A percentile compares a stretch with the other conserved stretches of the same genome.
phyloP scores from a whole-genome alignment of 2,329 filamentous ascomycete species.

The Ceratocystis cacaofunesta region DNA sequence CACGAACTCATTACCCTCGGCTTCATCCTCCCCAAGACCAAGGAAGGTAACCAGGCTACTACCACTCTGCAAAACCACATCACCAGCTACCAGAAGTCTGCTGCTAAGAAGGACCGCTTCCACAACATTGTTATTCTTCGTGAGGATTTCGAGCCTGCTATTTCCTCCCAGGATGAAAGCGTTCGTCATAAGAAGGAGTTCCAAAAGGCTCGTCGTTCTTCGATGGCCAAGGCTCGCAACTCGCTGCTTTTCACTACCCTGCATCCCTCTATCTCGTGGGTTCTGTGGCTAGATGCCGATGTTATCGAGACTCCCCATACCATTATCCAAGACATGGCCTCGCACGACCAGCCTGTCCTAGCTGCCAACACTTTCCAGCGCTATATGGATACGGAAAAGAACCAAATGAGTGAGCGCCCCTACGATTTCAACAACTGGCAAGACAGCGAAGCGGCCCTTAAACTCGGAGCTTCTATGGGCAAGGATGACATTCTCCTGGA shows the following conservation, averaged over 20 bases:
- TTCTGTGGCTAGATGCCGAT: slow-evolving; percentile 89
- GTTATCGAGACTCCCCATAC: slow-evolving; percentile 74
- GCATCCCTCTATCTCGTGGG: slow-evolving; percentile 83
- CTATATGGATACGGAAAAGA: slow-evolving; percentile 54
- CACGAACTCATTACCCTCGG: slow-evolving; percentile 89
- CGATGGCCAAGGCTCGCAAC: slow-evolving; percentile 89
- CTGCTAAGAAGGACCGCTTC: slow-evolving; percentile 68
- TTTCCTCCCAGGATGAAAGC: slow-evolving; percentile 66
- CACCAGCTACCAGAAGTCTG: slow-evolving; percentile 62
- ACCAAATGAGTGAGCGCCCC: slow-evolving; percentile 58
- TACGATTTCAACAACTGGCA: slow-evolving; percentile 99
- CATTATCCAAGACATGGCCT: slow-evolving; percentile 81
- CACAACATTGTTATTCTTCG: slow-evolving; percentile 86
- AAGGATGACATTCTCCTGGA: slow-evolving; percentile 87
- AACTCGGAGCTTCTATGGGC: slow-evolving; percentile 65
- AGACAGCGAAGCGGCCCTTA: slow-evolving; percentile 65
- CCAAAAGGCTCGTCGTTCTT: slow-evolving; percentile 70
- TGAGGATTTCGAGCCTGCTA: slow-evolving; percentile 79
- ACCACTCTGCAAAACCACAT: slow-evolving; percentile 71
- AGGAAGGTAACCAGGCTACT: slow-evolving; percentile 80
- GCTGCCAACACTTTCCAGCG: slow-evolving; percentile 93
- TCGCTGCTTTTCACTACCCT: slow-evolving; percentile 90
- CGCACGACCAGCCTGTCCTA: slow-evolving; percentile 77
- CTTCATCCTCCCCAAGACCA: slow-evolving; percentile 90
- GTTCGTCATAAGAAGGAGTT: slow-evolving; percentile 86